phyloP scores from a whole-genome alignment of 345 rosid species.

The Arabidopsis thaliana region TAIR10.1 NC_003074.8:22443501-22444000 shows the following conservation, averaged over 20 bases:
- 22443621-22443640: conserved; percentile 22
- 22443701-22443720: conserved; percentile 18
- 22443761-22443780: conserved; percentile 11
- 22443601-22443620: conserved; percentile 41
- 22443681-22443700: not conserved
- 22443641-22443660: conserved; percentile 4
- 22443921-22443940: conserved; percentile 11
- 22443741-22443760: conserved; percentile 25
- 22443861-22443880: conserved; percentile 27
- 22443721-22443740: conserved; percentile 23
- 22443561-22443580: not conserved
- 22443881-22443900: conserved; percentile 38
- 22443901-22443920: conserved; percentile 41
- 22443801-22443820: conserved; percentile 24
- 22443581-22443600: conserved; percentile 12
- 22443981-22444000: conserved; percentile 18
- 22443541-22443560: too few relatives aligned
- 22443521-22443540: too few relatives aligned
- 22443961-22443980: conserved; percentile 18
- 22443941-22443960: conserved; percentile 25
- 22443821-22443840: conserved; percentile 33
- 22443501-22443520: not conserved
- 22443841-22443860: conserved; percentile 39
- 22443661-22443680: not conserved
- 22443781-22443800: not conserved